Evolutionary conservation across 345 rosid species (phyloP), one percentile per base, ranked within the genome.

Genomic region (Cardiospermum halicacabum): DNA sequence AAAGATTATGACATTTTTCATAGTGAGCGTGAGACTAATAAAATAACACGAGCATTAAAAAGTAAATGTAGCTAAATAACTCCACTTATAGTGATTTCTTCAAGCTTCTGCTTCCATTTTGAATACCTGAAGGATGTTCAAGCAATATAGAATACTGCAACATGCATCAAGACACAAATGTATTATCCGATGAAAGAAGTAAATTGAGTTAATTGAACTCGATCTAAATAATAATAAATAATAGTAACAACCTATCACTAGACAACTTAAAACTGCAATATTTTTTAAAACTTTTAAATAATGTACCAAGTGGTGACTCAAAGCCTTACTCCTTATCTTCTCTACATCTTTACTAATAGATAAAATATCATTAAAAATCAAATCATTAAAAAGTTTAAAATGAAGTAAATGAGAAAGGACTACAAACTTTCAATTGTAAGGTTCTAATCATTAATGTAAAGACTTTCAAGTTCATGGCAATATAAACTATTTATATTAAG

Each of bases 311-410:
- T 87, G 93, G 74, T 87, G 84, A 68, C 96, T 80, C 27, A 85
- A 56, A 50, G 96, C 94, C 97, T 96, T 91, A 53, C 99, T 97
- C 18, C 86, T 89, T 62, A 87, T 77, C 80, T 91, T 95, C 75
- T 95, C 99, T 67, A 81, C 99, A 72, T 89, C 99, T 95, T 58
- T 39, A 40, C 39, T 19, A 48, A 42, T 16, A 69, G 19, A 71
- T 43, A 34, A 2, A 31, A 49, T 21, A 39, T 24, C 53, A 16
- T 49, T 48, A 22, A 68, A 53, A 43, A 25, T 18, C 31, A 47
- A 24, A 12, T 31, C 63, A 64, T 19, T 53, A 11, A 15, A 31
- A 13, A 50, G 32, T 36, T 27, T 31, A 59, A 21, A 3, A 42
- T 26, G 22, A 66, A 24, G 64, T 28, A 2, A 51, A 43, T 30